Evolutionary conservation across 805 yeast species (phyloP).

Genomic region (Blastobotrys attinorum): DNA sequence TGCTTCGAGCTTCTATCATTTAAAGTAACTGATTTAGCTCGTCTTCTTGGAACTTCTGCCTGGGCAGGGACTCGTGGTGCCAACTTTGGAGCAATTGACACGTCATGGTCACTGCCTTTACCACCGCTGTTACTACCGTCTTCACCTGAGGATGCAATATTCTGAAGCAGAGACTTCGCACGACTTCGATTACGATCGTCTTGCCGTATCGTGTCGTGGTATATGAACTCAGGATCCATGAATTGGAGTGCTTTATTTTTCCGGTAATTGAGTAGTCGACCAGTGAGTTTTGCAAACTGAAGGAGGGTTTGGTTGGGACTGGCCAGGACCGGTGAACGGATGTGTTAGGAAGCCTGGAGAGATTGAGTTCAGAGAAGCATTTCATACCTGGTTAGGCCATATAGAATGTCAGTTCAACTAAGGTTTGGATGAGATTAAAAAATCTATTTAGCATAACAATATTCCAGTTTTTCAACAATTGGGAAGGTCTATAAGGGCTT

Average conservation of each 20-base stretch:
- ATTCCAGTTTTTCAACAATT: not conserved
- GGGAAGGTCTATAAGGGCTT: too few species aligned
- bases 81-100: not conserved
- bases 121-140: too few species aligned
- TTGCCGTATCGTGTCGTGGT: not conserved
- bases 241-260: not conserved
- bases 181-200: slow-evolving; percentile 3
- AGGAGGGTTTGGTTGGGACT: too few species aligned
- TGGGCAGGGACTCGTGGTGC: slow-evolving; percentile 7
- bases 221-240: slow-evolving; percentile 1
- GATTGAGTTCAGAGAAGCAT: too few species aligned
- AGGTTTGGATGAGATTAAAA: not conserved
- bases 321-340: too few species aligned
- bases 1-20: slow-evolving; percentile 5
- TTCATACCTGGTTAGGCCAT: not conserved
- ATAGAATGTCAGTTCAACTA: not conserved
- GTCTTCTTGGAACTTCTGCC: slow-evolving; percentile 9
- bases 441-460: not conserved
- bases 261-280: too few species aligned
- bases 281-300: too few species aligned
- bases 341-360: too few species aligned
- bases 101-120: too few species aligned
- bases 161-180: slow-evolving; percentile 17
- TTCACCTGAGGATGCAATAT: slow-evolving; percentile 8
- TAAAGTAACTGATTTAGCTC: slow-evolving; percentile 17